Evolutionary conservation across 257 asterid genomes (phyloP), one percentile per base, ranked within the genome.

Genomic region (Ilex aquifolium): DNA sequence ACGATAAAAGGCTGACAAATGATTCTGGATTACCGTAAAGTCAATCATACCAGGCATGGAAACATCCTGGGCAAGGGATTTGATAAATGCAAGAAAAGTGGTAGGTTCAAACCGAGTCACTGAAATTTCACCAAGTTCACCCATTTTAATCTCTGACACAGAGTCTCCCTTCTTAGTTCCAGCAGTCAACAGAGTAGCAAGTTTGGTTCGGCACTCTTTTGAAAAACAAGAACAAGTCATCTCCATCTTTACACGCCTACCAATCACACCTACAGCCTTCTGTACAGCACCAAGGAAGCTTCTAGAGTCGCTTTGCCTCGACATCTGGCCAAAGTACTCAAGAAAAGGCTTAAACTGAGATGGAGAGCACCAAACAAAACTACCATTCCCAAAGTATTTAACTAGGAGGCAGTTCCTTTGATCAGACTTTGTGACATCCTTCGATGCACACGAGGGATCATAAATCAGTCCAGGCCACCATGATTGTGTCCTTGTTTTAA

Each of bases 391-490:
- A 44, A 72, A 84, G 65, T 71, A 76, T 31, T 84, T 86, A 31
- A 82, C 91, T 46, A 85, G 81, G 70, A 76, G 27, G 27, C 27
- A 70, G 54, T 62, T 72, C 73, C 39, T 74, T 31, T 69, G 59
- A 10, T 62, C 71, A 36, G 81, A 59, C 67, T 71, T 69, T 29
- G 52, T 63, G 16, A 54, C 36, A 58, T 67, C 79, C 13, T 67
- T 68, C 3, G 70, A 36, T 32, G 68, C 69, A 36, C 15, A 27
- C 10, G 79, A 64, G 57, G 90, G 86, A 78, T 77, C 85, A 10
- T 70, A 77, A 58, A 91, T 65, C 65, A 81, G 71, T 56, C 93
- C 95, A 1, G 97, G 97, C 95, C 97, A 91, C 97, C 96, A 91
- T 48, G 73, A 49, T 55, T 74, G 74, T 29, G 82, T 67, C 69